Base-by-base conservation (phyloP, 2,329 filamentous ascomycete species). In the Alternaria metachromatica region DNA sequence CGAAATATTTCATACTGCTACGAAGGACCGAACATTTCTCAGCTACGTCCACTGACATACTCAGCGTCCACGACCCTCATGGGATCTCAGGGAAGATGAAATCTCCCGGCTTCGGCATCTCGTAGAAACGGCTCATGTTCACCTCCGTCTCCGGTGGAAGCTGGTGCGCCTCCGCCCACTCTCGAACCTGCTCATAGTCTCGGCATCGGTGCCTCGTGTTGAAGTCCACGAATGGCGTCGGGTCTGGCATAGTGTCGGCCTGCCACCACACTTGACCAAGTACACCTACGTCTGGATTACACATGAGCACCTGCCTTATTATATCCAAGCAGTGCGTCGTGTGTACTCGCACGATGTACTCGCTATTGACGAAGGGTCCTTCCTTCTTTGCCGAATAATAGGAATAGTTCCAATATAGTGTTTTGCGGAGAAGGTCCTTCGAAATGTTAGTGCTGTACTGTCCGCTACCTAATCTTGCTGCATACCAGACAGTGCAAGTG, bases 261-360 rank as follows among this genome's bases (percentile, higher is more conserved):
- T 87, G 80, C 33, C 84, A 84, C 88, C 88, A 90, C 6, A 90
- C 83, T 68, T 90, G 87, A 12, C 87, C 87, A 0, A 90, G 80
- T 0, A 90, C 83, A 2, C 84, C 87, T 3, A 87, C 84, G 67
- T 90, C 88, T 20, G 86, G 81, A 26, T 84, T 87, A 76, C 88
- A 90, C 86, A 89, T 89, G 13, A 90, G 81, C 15, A 88, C 85
- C 72, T 90, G 88, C 1, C 88, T 85, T 48, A 90, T 63, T 4
- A 86, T 87, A 65, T 90, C 88, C 30, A 90, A 79, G 62, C 88
- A 90, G 64, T 90, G 88, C 6, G 84, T 76, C 10, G 88, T 81
- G 72, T 90, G 88, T 2, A 83, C 80, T 23, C 82, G 82, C 7
- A 90, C 75, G 46, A 89, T 85, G 37, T 80, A 75, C 20, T 87